Evolutionary conservation across 768 basidiomycete species (phyloP).

Genomic region (Phanerochaete sordida): DNA sequence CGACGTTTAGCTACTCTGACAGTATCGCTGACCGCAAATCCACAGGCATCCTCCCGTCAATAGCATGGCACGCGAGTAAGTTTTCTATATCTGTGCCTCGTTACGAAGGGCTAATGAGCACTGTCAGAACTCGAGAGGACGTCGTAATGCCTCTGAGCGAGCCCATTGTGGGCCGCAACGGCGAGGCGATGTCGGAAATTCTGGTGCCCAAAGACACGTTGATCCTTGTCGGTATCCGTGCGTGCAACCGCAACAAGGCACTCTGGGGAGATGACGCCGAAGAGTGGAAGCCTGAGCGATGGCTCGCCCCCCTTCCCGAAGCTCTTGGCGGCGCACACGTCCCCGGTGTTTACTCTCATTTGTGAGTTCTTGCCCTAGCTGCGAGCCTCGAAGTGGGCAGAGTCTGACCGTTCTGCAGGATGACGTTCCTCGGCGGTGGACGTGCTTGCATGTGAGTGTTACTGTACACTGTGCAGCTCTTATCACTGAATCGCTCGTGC

Average conservation of each 20-base stretch:
- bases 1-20: neutral
- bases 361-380: no score
- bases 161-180: slow-evolving; percentile 10
- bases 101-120: no score
- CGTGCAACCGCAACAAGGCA: slow-evolving; percentile 36
- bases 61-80: slow-evolving; percentile 7
- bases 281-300: slow-evolving; percentile 40
- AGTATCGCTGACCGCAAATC: neutral
- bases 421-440: slow-evolving; percentile 16
- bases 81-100: no score
- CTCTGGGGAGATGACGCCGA: slow-evolving; percentile 43
- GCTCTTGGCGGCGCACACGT: neutral
- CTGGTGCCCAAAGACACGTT: slow-evolving; percentile 35
- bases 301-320: slow-evolving; percentile 25
- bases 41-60: slow-evolving; percentile 12
- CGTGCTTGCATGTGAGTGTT: slow-evolving; percentile 14
- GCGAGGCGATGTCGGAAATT: slow-evolving; percentile 20
- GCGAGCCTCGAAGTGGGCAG: no score
- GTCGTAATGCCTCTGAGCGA: slow-evolving; percentile 5
- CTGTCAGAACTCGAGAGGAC: slow-evolving; percentile 1
- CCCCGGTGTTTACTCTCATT: neutral
- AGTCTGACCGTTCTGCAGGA: neutral
- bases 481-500: neutral
- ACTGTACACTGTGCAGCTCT: neutral
- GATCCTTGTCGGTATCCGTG: slow-evolving; percentile 33